A percentile compares a stretch with the other conserved stretches of the same genome.
These are phyloP conservation scores for Galeopsis tetrahit DNA, from an alignment of 257 asterid genomes.

Conservation along the genomic window DNA sequence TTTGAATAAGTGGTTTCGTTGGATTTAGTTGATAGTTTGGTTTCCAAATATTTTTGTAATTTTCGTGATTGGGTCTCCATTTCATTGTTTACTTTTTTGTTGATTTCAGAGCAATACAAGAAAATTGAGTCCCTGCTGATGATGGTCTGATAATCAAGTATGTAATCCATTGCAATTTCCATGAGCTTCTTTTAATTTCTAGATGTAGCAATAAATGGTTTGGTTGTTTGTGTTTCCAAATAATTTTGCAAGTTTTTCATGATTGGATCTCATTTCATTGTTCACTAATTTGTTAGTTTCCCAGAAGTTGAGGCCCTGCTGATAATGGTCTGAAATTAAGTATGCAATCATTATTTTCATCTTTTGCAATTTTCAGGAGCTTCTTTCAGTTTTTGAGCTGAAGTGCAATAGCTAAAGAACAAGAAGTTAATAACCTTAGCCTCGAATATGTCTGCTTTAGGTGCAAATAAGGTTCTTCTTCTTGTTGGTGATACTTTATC, in stretches of 20 bases:
- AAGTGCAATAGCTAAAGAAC: conserved; percentile 19
- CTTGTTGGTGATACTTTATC: conserved; percentile 55
- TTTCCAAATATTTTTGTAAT: neutral
- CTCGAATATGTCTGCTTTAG: conserved; percentile 51
- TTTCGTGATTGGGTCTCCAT: neutral
- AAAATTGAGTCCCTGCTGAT: conserved; percentile 24
- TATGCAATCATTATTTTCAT: conserved; percentile 1
- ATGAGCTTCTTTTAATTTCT: conserved; percentile 17
- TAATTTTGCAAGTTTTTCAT: neutral
- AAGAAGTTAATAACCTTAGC: conserved; percentile 30
- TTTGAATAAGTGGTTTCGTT: neutral
- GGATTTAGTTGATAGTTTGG: neutral
- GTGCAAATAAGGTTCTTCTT: conserved; percentile 53
- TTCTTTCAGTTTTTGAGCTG: conserved; percentile 8
- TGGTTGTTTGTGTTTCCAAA: neutral
- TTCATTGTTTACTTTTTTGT: conserved; percentile 4
- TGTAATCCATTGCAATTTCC: neutral
- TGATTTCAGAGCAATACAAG: conserved; percentile 34
- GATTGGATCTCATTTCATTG: neutral
- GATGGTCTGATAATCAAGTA: conserved; percentile 22
- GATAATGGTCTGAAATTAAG: conserved; percentile 13
- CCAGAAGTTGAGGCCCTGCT: conserved; percentile 14
- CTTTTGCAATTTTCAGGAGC: conserved; percentile 17
- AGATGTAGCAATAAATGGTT: neutral
- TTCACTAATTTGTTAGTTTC: conserved; percentile 17